These are phyloP conservation scores for Ajuga reptans DNA, from an alignment of 305 asterid genomes.

Conservation along the genomic window DNA sequence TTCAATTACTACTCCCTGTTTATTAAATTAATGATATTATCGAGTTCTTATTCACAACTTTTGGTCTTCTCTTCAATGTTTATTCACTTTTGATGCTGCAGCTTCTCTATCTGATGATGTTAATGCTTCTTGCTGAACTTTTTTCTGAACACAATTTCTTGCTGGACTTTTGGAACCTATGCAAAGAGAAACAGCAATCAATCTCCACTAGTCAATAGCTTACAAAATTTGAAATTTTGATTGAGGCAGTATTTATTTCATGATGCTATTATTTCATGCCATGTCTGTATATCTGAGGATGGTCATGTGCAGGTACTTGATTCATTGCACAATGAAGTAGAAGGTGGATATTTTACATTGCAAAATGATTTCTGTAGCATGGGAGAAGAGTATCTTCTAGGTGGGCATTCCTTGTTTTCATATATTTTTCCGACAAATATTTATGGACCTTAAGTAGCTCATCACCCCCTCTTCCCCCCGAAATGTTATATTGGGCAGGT, in stretches of 20 bases:
- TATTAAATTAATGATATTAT: too few relatives aligned
- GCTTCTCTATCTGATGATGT: too few relatives aligned
- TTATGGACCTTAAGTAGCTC: neutral
- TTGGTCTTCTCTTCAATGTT: too few relatives aligned
- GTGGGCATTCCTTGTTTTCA: slow-evolving; percentile 28
- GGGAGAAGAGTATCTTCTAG: slow-evolving; percentile 79
- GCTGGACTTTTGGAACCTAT: neutral
- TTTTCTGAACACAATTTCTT: too few relatives aligned
- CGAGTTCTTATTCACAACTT: too few relatives aligned
- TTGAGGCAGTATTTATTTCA: neutral
- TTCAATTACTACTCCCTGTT: too few relatives aligned
- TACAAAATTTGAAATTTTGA: too few relatives aligned
- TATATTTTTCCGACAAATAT: neutral
- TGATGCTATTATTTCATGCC: neutral
- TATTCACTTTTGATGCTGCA: too few relatives aligned
- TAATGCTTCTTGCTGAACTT: neutral
- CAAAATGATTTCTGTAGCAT: slow-evolving; percentile 50
- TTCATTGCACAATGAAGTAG: slow-evolving; percentile 39
- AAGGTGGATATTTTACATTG: slow-evolving; percentile 43
- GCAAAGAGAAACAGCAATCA: neutral
- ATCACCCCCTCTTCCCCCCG: neutral
- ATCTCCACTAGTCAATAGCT: neutral
- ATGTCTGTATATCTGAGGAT: neutral
- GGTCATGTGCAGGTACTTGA: slow-evolving; percentile 40
- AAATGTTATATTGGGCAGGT: slow-evolving; percentile 35